Evolutionary conservation across 495 filamentous ascomycete genomes (phyloP).

Genomic region (Xylaria acuta): DNA sequence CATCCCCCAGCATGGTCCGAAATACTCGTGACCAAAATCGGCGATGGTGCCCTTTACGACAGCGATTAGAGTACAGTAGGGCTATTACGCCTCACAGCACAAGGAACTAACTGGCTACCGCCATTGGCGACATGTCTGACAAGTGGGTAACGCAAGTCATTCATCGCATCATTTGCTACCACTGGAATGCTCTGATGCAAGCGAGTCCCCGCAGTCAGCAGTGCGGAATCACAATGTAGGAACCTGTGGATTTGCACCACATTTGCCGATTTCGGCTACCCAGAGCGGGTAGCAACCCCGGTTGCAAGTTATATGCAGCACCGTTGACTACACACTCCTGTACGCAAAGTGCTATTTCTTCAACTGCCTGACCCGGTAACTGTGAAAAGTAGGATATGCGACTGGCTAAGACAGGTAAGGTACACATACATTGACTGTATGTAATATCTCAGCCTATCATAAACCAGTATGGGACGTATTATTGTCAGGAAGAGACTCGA

Average conservation of each 20-base stretch:
- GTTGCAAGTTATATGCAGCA: background rate
- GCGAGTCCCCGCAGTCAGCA: slow-evolving; percentile 19
- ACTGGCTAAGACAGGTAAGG: slow-evolving; percentile 2
- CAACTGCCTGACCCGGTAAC: background rate
- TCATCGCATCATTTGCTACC: background rate
- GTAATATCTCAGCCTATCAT: background rate
- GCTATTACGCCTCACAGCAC: background rate
- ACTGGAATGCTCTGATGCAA: background rate
- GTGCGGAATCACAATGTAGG: background rate
- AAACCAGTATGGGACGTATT: background rate
- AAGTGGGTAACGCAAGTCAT: background rate
- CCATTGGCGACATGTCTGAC: background rate
- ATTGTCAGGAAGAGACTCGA: background rate
- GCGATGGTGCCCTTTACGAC: background rate
- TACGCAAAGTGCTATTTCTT: background rate
- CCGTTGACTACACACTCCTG: slow-evolving; percentile 13
- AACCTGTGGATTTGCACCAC: background rate
- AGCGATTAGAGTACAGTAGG: slow-evolving; percentile 1
- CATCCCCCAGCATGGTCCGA: slow-evolving; percentile 12
- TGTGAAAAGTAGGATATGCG: background rate
- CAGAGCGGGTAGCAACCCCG: background rate
- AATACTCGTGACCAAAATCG: slow-evolving; percentile 13
- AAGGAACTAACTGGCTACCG: no score
- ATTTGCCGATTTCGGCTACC: slow-evolving; percentile 19
- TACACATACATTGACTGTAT: background rate